Evolutionary conservation across 768 basidiomycete species (phyloP), one percentile per base, ranked within the genome.

Genomic region (Pulveroboletus sp.): DNA sequence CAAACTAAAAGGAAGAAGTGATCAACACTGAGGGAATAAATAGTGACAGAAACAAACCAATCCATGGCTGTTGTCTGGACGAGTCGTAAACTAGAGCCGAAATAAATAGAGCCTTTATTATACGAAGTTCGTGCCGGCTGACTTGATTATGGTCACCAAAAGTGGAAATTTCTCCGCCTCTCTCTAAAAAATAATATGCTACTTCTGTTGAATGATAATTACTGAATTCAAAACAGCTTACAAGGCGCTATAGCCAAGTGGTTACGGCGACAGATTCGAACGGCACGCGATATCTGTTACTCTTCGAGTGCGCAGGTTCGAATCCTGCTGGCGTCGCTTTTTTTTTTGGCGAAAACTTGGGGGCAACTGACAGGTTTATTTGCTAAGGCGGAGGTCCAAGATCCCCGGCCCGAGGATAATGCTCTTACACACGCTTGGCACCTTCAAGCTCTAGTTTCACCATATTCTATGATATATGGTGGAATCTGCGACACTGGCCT

Each of bases 181-280:
- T n/a, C 15, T n/a, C 35, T 36, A 14, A 36, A 21, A n/a, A n/a
- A 35, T 35, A 15, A 35, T 28, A 28, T 28, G 27, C 27, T 6
- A 28, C 6, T 1, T 33, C 6, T 33, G 13, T 33, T 14, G 32
- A 14, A 33, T 15, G 31, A 32, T 32, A 32, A 28, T 28, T 14
- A 33, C 2, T 14, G 14, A 14, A 3, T 33, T 33, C 13, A 3
- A 3, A 9, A 13, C 14, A 33, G 14, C 31, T 13, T 32, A 13
- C 1, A 32, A 35, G 70, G 69, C 70, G 73, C 79, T 80, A 82
- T 81, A 81, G 80, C 81, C 79, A 80, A 82, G 80, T 82, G 81
- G 81, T 83, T 83, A 83, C 79, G 79, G 81, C 81, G 81, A 81
- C 75, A 80, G 80, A 82, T 81, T 82, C 75, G 79, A 80, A 80